A percentile compares a stretch with the other conserved stretches of the same genome.
Evolutionary conservation across 2,329 filamentous ascomycete genomes (phyloP).

Genomic region (Sclerotinia subarctica): DNA sequence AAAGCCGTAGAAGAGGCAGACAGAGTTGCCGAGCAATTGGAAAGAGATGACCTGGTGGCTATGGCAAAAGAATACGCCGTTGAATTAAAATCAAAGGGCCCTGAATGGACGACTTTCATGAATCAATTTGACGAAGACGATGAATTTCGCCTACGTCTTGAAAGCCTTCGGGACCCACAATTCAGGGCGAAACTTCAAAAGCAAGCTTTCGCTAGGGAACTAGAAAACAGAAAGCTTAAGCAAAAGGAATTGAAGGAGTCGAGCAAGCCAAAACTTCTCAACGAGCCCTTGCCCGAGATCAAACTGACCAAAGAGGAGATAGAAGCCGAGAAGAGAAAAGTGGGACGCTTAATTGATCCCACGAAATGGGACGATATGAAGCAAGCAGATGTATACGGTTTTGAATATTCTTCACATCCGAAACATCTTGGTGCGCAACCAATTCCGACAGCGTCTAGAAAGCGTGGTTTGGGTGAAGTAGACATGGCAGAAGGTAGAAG

Average conservation of each 20-base stretch:
- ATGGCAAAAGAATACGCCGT: slow-evolving; percentile 8
- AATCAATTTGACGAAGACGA: slow-evolving; percentile 11
- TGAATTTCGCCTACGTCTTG: slow-evolving; percentile 15
- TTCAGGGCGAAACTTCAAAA: slow-evolving; percentile 22
- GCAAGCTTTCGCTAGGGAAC: slow-evolving; percentile 11
- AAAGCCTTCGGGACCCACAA: slow-evolving; percentile 22
- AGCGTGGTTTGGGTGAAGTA: slow-evolving; percentile 17
- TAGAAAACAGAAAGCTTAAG: slow-evolving; percentile 12
- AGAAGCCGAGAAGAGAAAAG: slow-evolving; percentile 30
- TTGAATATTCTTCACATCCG: slow-evolving; percentile 58
- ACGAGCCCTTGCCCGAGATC: slow-evolving; percentile 28
- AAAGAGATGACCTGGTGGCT: slow-evolving; percentile 20
- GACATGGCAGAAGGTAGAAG: slow-evolving; percentile 28
- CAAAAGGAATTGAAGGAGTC: slow-evolving; percentile 15
- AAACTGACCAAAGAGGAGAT: slow-evolving; percentile 32
- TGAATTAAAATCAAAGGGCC: slow-evolving; percentile 9
- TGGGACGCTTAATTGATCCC: slow-evolving; percentile 29
- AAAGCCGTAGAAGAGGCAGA: slow-evolving; percentile 26
- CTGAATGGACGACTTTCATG: slow-evolving; percentile 19
- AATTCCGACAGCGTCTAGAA: slow-evolving; percentile 34
- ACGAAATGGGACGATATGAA: slow-evolving; percentile 42
- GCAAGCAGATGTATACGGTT: slow-evolving; percentile 59
- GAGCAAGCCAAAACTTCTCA: slow-evolving; percentile 25
- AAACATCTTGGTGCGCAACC: slow-evolving; percentile 59
- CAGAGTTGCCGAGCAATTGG: slow-evolving; percentile 22